These are phyloP conservation scores for Ceratobasidium sp. DNA, from an alignment of 1,284 basidiomycete genomes.

Conservation along the genomic window DNA sequence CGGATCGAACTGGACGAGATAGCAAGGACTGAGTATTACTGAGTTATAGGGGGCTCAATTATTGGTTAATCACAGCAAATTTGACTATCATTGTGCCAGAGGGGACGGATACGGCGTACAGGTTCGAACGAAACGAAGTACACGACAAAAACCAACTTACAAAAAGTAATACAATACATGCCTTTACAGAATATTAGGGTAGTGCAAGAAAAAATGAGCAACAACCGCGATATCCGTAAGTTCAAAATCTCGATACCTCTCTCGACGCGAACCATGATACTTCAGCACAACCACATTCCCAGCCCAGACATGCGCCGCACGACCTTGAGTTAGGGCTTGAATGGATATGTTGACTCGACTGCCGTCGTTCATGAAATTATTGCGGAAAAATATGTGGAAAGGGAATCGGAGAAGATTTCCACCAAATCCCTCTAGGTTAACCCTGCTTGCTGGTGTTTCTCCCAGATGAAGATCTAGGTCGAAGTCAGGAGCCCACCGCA, in stretches of 20 bases:
- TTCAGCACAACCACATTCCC: constrained; percentile 47
- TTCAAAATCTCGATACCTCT: constrained; percentile 41
- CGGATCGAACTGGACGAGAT: background rate
- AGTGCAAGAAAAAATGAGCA: constrained; percentile 38
- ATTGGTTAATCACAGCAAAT: background rate
- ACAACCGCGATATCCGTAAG: constrained; percentile 28
- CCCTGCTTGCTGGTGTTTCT: constrained; percentile 13
- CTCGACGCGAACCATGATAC: constrained; percentile 34
- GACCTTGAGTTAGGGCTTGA: constrained; percentile 38
- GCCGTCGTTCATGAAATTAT: constrained; percentile 48
- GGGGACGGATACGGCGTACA: background rate
- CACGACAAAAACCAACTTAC: background rate
- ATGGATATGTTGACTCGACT: constrained; percentile 38
- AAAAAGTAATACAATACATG: background rate
- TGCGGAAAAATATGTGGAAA: constrained; percentile 50
- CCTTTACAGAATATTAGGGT: constrained; percentile 32
- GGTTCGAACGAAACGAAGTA: background rate
- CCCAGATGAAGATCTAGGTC: constrained; percentile 21
- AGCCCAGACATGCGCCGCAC: constrained; percentile 39
- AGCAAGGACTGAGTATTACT: background rate
- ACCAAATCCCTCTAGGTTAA: constrained; percentile 48
- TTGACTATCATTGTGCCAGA: background rate
- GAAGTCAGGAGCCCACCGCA: constrained; percentile 35
- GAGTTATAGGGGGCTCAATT: background rate
- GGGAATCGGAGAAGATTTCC: constrained; percentile 50